These are phyloP conservation scores for Salmacisia buchloeana DNA, from an alignment of 1,284 basidiomycete genomes.

Conservation along the genomic window DNA sequence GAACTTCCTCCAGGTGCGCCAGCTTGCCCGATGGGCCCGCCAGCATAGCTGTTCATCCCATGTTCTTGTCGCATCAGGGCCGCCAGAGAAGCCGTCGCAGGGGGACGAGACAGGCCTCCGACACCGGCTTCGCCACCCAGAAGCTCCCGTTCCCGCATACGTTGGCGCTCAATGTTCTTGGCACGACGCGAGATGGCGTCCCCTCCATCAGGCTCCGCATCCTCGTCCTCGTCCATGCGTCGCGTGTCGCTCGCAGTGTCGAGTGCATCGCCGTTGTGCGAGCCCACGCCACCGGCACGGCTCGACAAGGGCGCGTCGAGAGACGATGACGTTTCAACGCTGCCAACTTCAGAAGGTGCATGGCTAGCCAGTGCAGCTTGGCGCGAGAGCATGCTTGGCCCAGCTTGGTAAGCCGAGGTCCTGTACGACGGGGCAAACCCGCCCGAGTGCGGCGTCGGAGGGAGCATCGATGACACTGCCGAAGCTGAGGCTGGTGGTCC, in stretches of 20 bases:
- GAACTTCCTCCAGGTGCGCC: background rate
- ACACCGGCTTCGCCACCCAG: conserved; percentile 41
- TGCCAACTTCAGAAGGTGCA: conserved; percentile 37
- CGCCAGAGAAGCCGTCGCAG: conserved; percentile 15
- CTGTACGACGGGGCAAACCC: background rate
- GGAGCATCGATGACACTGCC: background rate
- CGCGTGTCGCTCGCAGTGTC: no score
- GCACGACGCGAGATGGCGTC: conserved; percentile 30
- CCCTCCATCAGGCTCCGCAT: conserved; percentile 15
- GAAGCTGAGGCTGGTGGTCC: conserved; percentile 4
- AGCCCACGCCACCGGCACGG: background rate
- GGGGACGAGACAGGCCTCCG: conserved; percentile 28
- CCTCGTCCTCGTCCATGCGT: conserved; percentile 1
- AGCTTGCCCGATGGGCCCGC: background rate
- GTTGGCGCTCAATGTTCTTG: conserved; percentile 38
- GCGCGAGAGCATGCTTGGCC: conserved; percentile 25
- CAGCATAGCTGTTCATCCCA: conserved; percentile 18
- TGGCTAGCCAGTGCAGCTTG: conserved; percentile 25
- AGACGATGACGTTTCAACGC: conserved; percentile 15
- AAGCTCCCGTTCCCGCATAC: conserved; percentile 40
- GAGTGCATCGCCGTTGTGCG: background rate
- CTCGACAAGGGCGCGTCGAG: conserved; percentile 1
- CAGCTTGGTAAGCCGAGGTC: conserved; percentile 7
- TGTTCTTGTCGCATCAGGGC: conserved; percentile 17
- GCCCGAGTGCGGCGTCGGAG: background rate